Evolutionary conservation across 768 basidiomycete genomes (phyloP).

Genomic region (Phaeotremella skinneri): DNA sequence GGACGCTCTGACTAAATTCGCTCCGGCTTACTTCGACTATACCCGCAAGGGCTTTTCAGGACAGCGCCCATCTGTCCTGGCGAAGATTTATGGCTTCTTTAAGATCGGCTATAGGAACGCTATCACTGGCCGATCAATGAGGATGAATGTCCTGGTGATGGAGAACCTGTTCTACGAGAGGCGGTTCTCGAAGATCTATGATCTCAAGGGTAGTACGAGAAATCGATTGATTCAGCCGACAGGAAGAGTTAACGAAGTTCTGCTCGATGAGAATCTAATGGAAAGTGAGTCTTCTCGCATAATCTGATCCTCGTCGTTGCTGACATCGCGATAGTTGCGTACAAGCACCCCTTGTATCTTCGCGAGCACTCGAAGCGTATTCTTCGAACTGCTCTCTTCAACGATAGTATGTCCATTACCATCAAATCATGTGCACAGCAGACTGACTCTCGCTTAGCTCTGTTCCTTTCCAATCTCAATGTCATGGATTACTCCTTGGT

Average conservation of each 20-base stretch:
- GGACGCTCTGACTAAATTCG: slow-evolving; percentile 94
- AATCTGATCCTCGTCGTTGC: neutral
- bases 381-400: slow-evolving; percentile 81
- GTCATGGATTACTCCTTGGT: slow-evolving; percentile 93
- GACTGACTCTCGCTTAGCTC: slow-evolving; percentile 53
- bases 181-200: slow-evolving; percentile 91
- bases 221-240: slow-evolving; percentile 91
- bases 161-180: slow-evolving; percentile 87
- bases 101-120: slow-evolving; percentile 86
- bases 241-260: slow-evolving; percentile 84
- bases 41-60: slow-evolving; percentile 90
- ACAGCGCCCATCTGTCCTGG: slow-evolving; percentile 89
- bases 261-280: slow-evolving; percentile 46
- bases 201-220: slow-evolving; percentile 91
- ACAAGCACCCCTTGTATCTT: slow-evolving; percentile 84
- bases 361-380: slow-evolving; percentile 96
- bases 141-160: slow-evolving; percentile 97
- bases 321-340: slow-evolving; percentile 60
- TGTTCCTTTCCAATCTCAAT: slow-evolving; percentile 87
- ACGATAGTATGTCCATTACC: slow-evolving; percentile 61
- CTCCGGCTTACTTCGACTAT: slow-evolving; percentile 95
- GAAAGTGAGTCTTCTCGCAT: slow-evolving; percentile 16
- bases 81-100: slow-evolving; percentile 95
- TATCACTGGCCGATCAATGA: slow-evolving; percentile 74
- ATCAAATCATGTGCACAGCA: neutral